Evolutionary conservation across 2,329 filamentous ascomycete species (phyloP).

Genomic region (Aureobasidium sp.): DNA sequence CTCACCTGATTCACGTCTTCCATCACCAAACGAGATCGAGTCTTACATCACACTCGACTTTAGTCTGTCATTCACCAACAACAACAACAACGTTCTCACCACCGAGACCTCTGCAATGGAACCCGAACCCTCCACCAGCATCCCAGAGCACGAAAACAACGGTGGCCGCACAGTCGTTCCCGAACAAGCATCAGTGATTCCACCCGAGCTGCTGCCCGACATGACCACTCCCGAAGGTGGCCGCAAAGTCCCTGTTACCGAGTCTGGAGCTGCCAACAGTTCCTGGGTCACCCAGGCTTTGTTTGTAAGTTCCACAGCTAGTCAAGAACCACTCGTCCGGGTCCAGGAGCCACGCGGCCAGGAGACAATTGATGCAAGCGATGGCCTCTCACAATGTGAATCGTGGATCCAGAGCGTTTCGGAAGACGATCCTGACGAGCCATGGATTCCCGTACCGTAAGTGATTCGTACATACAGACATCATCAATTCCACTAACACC

Average conservation of each 20-base stretch:
- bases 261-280: not conserved
- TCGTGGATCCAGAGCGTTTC: not conserved
- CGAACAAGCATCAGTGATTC: not conserved
- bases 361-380: not conserved
- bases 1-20: not conserved
- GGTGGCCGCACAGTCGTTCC: not conserved
- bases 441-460: not conserved
- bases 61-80: no score
- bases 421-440: not conserved
- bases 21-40: not conserved
- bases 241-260: not conserved
- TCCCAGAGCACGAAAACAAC: not conserved
- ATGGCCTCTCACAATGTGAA: not conserved
- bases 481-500: not conserved
- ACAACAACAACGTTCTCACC: no score
- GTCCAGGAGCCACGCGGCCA: no score
- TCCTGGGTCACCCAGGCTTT: not conserved
- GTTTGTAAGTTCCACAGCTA: not conserved
- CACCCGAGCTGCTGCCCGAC: no score
- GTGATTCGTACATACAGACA: no score
- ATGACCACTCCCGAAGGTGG: no score
- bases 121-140: not conserved
- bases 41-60: no score
- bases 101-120: not conserved
- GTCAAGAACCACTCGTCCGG: no score